Base-by-base conservation (phyloP, 257 asterid species). In the Datura wrightii region DNA sequence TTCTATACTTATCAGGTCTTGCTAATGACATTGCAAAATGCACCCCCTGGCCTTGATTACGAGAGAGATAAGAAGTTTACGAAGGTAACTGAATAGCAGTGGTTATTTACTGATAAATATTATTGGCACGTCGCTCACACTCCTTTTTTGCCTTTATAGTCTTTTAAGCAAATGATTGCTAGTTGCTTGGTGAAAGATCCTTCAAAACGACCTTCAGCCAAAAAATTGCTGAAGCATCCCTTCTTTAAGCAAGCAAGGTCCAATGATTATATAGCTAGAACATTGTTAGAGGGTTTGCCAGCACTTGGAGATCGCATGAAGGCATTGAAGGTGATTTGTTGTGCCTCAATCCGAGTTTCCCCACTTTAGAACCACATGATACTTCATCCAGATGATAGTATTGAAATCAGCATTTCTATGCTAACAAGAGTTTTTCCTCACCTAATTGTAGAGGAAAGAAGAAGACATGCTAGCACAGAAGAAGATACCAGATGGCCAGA, bases 151-250 rank as follows among this genome's bases (percentile, higher is more conserved):
- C 48, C 82, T 52, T 82, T 60, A 82, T 88, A 97, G 99, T 94
- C 98, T 69, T 97, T 94, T 86, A 95, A 93, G 93, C 96, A 97
- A 91, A 97, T 97, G 98, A 95, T 89, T 87, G 98, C 97, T 84
- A 94, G 97, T 87, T 97, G 99, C 88, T 92, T 97, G 92, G 98
- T 95, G 83, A 97, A 97, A 92, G 99, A 97, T 90, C 99, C 98
- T 89, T 87, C 92, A 69, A 95, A 93, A 92, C 92, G 99, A 82
- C 98, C 99, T 78, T 89, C 98, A 72, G 98, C 99, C 39, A 95
- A 91, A 72, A 94, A 88, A 90, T 88, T 97, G 90, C 87, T 95
- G 84, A 97, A 90, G 88, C 98, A 97, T 88, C 83, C 95, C n/a
- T 95, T 97, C 86, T 97, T 95, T 90, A 97, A 93, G 93, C 96